Evolutionary conservation across 805 yeast genomes (phyloP), one percentile per base, ranked within the genome.

Genomic region (Wickerhamomyces kurtzmanii): DNA sequence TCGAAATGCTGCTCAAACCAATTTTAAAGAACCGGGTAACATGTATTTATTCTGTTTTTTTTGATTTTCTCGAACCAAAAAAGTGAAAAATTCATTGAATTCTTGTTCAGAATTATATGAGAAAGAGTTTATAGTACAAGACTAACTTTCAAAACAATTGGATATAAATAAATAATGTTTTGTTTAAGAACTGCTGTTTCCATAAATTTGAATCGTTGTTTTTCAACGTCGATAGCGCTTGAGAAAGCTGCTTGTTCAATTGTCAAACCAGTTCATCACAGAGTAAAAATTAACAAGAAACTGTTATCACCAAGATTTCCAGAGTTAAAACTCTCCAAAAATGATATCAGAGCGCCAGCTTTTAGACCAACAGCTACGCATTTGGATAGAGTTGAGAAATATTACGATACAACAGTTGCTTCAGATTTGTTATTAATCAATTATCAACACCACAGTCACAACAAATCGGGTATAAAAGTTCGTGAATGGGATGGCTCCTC

Each of bases 231-330:
- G 53, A 57, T 50, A 36, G 59, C 42, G 28, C 56, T 45, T 21
- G 56, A 55, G 32, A 68, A 58, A 51, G 68, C 68, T 27, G 79
- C 74, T 17, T 71, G 68, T 51, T 79, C 93, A 22, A 68, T 83
- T 28, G 87, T 84, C 20, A 71, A 79, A 28, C 97, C 98, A 2
- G 93, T 89, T 11, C 98, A 91, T 53, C 98, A 91, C 55, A 67
- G 72, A 34, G 82, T 89, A 24, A 73, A 71, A 39, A 74, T 84
- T 47, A 68, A 71, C 44, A 91, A 91, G 53, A 58, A 74, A 21
- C 70, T 71, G 30, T 67, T 89, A 27, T 78, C 87, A 20, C 86
- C 89, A 32, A 64, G 77, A 34, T 81, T 76, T 53, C 73, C 80
- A 29, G 81, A 73, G 22, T 55, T 83, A 32, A 69, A 80, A 36